A percentile compares a stretch with the other conserved stretches of the same genome.
Evolutionary conservation across 2,329 filamentous ascomycete species (phyloP).

Genomic region (Fusarium dimerum): DNA sequence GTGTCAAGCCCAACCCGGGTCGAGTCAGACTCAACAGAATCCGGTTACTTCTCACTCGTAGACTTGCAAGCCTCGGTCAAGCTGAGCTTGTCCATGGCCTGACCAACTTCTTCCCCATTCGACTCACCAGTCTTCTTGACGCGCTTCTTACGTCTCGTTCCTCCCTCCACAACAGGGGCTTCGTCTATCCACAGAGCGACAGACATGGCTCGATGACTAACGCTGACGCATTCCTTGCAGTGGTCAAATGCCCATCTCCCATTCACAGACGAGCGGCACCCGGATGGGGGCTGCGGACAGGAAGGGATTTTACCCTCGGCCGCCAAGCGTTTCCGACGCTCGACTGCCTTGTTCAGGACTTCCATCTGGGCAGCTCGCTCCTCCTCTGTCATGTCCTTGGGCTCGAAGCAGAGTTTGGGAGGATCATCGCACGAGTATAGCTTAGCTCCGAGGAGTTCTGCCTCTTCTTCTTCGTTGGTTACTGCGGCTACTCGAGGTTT

Average conservation of each 20-base stretch:
- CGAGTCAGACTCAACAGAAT: not conserved
- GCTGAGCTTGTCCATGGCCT: slow-evolving; percentile 6
- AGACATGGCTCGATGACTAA: slow-evolving; percentile 67
- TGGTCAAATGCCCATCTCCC: slow-evolving; percentile 63
- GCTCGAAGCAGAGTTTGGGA: no score
- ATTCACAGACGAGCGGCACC: not conserved
- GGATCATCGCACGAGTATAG: no score
- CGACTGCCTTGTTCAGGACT: no score
- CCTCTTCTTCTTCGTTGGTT: no score
- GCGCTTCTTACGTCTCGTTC: slow-evolving; percentile 42
- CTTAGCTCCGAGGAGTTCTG: no score
- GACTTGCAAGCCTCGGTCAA: slow-evolving; percentile 3
- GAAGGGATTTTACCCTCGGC: not conserved
- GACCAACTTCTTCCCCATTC: slow-evolving; percentile 1
- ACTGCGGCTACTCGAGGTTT: no score
- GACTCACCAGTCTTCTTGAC: slow-evolving; percentile 24
- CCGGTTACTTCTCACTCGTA: not conserved
- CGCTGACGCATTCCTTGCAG: slow-evolving; percentile 67
- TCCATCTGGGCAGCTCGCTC: no score
- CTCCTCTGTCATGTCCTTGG: no score
- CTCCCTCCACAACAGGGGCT: slow-evolving; percentile 46
- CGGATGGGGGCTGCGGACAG: not conserved
- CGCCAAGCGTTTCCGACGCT: not conserved
- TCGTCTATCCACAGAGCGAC: slow-evolving; percentile 71
- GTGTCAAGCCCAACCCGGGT: no score